phyloP scores from a whole-genome alignment of 2,329 filamentous ascomycete species.

The Penicillium sp. region DNA sequence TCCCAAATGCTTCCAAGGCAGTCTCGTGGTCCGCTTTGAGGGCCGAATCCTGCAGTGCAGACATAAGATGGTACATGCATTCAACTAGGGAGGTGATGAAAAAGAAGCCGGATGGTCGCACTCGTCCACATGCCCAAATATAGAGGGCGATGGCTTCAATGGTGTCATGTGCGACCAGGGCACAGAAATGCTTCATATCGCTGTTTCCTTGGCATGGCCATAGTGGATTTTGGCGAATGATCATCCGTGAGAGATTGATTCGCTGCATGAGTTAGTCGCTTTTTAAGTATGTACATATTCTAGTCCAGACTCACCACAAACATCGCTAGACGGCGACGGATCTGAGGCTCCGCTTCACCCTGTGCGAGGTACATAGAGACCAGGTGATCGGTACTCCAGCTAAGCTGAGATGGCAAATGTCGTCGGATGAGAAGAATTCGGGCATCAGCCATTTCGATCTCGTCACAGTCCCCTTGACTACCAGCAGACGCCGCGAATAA shows the following conservation, averaged over 20 bases:
- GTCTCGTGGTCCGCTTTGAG: neutral
- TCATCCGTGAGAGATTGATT: neutral
- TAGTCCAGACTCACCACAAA: neutral
- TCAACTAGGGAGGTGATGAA: neutral
- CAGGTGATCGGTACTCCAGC: neutral
- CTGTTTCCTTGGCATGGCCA: neutral
- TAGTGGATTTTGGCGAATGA: conserved; percentile 1
- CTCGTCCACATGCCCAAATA: neutral
- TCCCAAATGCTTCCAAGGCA: neutral
- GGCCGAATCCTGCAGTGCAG: neutral
- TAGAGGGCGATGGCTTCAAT: neutral
- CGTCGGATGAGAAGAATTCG: conserved; percentile 1
- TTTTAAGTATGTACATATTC: neutral
- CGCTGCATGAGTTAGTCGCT: neutral
- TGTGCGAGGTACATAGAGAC: neutral
- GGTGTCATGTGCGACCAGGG: neutral
- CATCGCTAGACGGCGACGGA: neutral
- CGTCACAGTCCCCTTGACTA: neutral
- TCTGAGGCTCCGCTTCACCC: neutral
- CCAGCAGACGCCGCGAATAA: neutral
- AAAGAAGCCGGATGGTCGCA: neutral
- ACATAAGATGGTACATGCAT: conserved; percentile 1
- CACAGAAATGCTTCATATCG: neutral
- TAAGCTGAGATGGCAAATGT: neutral
- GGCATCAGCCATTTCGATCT: neutral